Conservation (phyloP, 78 protist species). For the Tieghemostelium lacteum region DNA sequence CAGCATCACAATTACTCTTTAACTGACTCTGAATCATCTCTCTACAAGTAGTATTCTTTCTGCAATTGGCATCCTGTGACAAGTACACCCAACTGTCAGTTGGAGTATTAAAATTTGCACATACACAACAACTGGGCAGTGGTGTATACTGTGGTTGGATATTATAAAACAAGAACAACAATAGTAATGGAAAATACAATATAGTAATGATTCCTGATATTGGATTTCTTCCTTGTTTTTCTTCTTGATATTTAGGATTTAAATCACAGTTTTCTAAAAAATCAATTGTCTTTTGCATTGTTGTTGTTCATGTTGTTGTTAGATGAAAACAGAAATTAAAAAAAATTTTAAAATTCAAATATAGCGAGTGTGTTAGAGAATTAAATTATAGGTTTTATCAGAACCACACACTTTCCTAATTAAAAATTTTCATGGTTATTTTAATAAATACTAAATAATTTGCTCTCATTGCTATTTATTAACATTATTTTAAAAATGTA, state of each 20-base stretch:
- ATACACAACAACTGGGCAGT: constrained; percentile 54
- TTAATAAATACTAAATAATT: too few species aligned
- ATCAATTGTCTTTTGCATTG: constrained; percentile 23
- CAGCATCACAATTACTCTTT: constrained; percentile 57
- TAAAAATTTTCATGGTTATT: too few species aligned
- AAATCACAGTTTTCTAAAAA: constrained; percentile 38
- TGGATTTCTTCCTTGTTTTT: constrained; percentile 25
- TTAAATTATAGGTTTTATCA: too few species aligned
- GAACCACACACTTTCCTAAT: too few species aligned
- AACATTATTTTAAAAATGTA: too few species aligned
- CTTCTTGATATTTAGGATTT: constrained; percentile 38
- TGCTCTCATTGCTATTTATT: too few species aligned
- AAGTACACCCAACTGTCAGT: constrained; percentile 5
- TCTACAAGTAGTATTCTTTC: constrained; percentile 3
- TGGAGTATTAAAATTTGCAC: constrained; percentile 40
- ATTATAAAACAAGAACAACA: constrained; percentile 29
- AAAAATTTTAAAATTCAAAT: too few species aligned
- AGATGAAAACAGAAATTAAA: too few species aligned
- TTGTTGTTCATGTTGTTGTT: too few species aligned
- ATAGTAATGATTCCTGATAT: constrained; percentile 37
- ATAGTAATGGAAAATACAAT: constrained; percentile 43
- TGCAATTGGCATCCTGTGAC: constrained; percentile 6
- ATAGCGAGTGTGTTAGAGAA: too few species aligned
- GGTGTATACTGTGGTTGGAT: constrained; percentile 62
- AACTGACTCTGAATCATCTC: constrained; percentile 6